These are phyloP conservation scores for Phytophthora lateralis DNA, from an alignment of 352 stramenopile genomes.

Conservation along the genomic window DNA sequence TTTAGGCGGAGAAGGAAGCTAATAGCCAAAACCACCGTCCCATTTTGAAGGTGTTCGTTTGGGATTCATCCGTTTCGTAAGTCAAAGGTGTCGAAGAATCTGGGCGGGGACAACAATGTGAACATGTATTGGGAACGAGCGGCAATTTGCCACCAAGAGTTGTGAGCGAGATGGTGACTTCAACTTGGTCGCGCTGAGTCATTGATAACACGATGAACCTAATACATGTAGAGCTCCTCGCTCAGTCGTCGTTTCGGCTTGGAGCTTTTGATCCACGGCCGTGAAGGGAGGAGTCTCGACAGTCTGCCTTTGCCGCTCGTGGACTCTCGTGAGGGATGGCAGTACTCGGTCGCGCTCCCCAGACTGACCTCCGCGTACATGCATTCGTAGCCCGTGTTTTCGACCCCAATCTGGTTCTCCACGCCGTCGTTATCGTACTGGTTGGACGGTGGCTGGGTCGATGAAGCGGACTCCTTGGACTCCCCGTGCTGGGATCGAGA, in stretches of 20 bases:
- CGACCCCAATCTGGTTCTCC: background rate
- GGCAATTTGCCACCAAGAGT: background rate
- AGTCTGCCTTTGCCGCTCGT: slow-evolving; percentile 4
- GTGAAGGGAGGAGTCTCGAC: slow-evolving; percentile 18
- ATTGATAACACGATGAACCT: slow-evolving; percentile 5
- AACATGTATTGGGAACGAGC: too few relatives aligned
- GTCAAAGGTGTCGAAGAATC: too few relatives aligned
- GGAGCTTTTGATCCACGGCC: slow-evolving; percentile 27
- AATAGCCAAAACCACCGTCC: background rate
- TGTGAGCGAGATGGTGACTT: slow-evolving; percentile 15
- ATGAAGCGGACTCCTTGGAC: background rate
- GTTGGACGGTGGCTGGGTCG: slow-evolving; percentile 5
- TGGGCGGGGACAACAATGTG: too few relatives aligned
- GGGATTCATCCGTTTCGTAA: background rate
- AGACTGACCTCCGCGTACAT: slow-evolving; percentile 32
- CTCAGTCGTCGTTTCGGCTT: slow-evolving; percentile 13
- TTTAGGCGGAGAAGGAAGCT: background rate
- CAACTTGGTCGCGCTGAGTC: slow-evolving; percentile 18
- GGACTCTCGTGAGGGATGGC: background rate
- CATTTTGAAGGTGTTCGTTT: background rate
- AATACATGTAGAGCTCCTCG: slow-evolving; percentile 14
- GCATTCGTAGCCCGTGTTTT: slow-evolving; percentile 20
- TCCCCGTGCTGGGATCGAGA: slow-evolving; percentile 5
- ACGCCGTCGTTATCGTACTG: slow-evolving; percentile 13
- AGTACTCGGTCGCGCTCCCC: slow-evolving; percentile 5